Evolutionary conservation across 1,284 basidiomycete genomes (phyloP).

Genomic region (Rhodotorula sp.): DNA sequence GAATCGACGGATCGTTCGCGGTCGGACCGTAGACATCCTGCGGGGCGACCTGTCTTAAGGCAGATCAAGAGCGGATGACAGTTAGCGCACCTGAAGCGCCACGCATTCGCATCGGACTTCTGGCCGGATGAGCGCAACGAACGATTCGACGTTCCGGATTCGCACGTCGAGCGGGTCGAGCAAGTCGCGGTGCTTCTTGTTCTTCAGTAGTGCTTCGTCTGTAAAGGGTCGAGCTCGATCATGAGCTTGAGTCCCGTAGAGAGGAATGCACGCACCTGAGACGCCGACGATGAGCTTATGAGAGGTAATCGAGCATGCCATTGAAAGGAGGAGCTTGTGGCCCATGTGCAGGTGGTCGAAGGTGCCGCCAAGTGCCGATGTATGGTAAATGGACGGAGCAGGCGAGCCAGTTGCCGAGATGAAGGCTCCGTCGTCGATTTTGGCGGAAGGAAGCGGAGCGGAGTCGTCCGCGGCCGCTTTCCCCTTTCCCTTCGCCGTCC

Average conservation of each 20-base stretch:
- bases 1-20: constrained; percentile 74
- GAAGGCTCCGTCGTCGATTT: too few relatives aligned
- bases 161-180: constrained; percentile 66
- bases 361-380: constrained; percentile 66
- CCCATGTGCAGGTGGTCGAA: constrained; percentile 98
- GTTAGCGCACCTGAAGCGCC: constrained; percentile 55
- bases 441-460: neutral
- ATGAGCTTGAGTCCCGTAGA: neutral
- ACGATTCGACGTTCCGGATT: constrained; percentile 59
- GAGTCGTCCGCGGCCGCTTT: neutral
- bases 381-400: constrained; percentile 18
- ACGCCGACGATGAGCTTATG: constrained; percentile 85
- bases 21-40: constrained; percentile 84
- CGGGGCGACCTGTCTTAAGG: neutral
- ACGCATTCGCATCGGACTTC: constrained; percentile 64
- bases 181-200: constrained; percentile 69
- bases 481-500: neutral
- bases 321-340: constrained; percentile 93
- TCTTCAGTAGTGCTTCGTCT: constrained; percentile 71
- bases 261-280: constrained; percentile 59
- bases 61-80: neutral
- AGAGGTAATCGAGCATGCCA: constrained; percentile 76
- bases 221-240: constrained; percentile 3
- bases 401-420: neutral
- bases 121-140: constrained; percentile 68